Percentiles rank a stretch among this genome's conserved stretches.
These are phyloP conservation scores for Rhodomyrtus tomentosa DNA, from an alignment of 345 rosid species.

Conservation along the genomic window DNA sequence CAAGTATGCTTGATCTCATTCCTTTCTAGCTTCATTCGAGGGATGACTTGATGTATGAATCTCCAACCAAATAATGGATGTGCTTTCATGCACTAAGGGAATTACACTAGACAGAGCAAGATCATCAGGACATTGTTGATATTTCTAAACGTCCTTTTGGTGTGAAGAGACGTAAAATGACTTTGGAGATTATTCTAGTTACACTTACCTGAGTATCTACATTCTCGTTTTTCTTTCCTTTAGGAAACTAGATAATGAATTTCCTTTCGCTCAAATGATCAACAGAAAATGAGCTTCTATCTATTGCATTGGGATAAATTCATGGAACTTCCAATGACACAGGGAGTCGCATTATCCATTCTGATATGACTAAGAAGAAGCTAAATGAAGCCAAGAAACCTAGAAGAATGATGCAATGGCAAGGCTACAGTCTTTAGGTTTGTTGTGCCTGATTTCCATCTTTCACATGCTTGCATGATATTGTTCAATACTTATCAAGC, in stretches of 20 bases:
- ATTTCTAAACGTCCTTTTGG: not conserved
- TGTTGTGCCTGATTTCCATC: not conserved
- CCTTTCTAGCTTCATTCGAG: not conserved
- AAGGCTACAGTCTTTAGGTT: not conserved
- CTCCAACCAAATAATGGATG: not conserved
- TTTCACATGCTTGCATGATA: not conserved
- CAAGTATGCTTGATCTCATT: not conserved
- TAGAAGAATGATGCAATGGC: conserved; percentile 51
- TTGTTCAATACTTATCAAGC: not conserved
- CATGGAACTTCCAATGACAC: not conserved
- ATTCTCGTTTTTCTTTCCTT: not conserved
- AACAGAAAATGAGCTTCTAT: not conserved
- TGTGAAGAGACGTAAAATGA: not conserved
- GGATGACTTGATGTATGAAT: not conserved
- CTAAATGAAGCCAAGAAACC: conserved; percentile 65
- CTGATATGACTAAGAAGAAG: conserved; percentile 50
- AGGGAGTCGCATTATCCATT: conserved; percentile 88
- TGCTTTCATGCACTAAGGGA: not conserved
- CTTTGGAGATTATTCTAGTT: not conserved
- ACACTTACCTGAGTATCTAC: not conserved
- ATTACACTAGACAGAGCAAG: not conserved
- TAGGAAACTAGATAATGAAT: not conserved
- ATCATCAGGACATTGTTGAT: not conserved
- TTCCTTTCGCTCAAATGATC: not conserved
- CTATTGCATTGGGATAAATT: not conserved